Percentiles rank a stretch among this genome's conserved stretches.
phyloP scores from a whole-genome alignment of 768 basidiomycete species.

The Podaxis sp. region DNA sequence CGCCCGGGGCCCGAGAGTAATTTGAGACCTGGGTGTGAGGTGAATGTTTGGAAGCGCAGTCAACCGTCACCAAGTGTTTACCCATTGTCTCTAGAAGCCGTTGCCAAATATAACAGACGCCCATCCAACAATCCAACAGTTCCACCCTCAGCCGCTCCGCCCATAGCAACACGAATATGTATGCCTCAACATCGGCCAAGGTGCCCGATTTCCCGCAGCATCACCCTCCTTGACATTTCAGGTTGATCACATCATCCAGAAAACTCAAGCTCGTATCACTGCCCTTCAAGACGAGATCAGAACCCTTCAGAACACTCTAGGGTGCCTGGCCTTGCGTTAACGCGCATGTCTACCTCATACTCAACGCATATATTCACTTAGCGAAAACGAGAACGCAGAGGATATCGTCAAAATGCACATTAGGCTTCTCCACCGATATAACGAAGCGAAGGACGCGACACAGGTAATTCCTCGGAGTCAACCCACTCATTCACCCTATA shows the following conservation, averaged over 20 bases:
- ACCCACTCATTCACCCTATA: not conserved
- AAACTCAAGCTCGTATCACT: slow-evolving; percentile 26
- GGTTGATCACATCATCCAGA: slow-evolving; percentile 16
- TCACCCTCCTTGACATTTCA: not conserved
- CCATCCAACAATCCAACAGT: not conserved
- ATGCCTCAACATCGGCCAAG: slow-evolving; percentile 28
- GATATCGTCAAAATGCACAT: slow-evolving; percentile 64
- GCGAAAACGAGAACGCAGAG: slow-evolving; percentile 27
- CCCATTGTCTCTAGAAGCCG: not conserved
- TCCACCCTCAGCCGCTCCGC: not conserved
- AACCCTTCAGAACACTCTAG: slow-evolving; percentile 26
- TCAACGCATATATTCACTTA: slow-evolving; percentile 14
- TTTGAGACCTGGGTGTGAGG: not conserved
- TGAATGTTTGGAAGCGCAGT: not conserved
- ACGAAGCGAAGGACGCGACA: slow-evolving; percentile 81
- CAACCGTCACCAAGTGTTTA: not conserved
- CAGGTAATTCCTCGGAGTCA: slow-evolving; percentile 49
- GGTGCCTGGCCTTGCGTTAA: slow-evolving; percentile 19
- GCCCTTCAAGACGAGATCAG: slow-evolving; percentile 29
- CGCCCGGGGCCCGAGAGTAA: slow-evolving; percentile 8
- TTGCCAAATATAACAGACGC: slow-evolving; percentile 4
- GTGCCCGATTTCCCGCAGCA: slow-evolving; percentile 9
- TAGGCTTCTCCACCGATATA: slow-evolving; percentile 70
- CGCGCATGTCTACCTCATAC: not conserved
- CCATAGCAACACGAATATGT: slow-evolving; percentile 20